A percentile compares a stretch with the other conserved stretches of the same genome.
Evolutionary conservation across 2,329 filamentous ascomycete genomes (phyloP).

Genomic region (Rhinocladiella similis): DNA sequence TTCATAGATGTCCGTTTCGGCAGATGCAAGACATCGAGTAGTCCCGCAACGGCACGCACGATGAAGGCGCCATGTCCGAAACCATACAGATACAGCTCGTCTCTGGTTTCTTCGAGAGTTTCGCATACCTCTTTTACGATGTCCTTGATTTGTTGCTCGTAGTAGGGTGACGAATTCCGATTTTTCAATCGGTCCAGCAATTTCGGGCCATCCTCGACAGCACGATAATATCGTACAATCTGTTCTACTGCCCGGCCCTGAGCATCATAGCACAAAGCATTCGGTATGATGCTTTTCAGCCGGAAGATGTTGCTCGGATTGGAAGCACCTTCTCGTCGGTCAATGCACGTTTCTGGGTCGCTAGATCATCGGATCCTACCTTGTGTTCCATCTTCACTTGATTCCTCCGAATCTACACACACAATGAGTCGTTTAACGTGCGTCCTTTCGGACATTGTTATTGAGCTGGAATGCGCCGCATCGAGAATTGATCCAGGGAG

Average conservation of each 20-base stretch:
- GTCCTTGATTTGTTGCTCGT: constrained; percentile 27
- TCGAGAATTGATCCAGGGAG: neutral
- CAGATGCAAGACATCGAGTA: constrained; percentile 38
- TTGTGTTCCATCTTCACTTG: constrained; percentile 9
- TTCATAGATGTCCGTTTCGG: constrained; percentile 27
- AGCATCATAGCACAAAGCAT: constrained; percentile 12
- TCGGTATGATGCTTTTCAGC: constrained; percentile 17
- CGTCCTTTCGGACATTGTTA: constrained; percentile 44
- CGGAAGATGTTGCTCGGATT: constrained; percentile 24
- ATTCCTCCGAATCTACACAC: constrained; percentile 20
- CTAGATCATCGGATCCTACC: neutral
- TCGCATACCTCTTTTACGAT: constrained; percentile 22
- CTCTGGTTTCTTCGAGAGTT: constrained; percentile 26
- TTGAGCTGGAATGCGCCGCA: neutral
- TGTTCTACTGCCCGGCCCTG: constrained; percentile 19
- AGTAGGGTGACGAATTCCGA: constrained; percentile 5
- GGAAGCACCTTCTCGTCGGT: constrained; percentile 8
- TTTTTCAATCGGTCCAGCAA: constrained; percentile 21
- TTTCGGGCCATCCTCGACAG: constrained; percentile 15
- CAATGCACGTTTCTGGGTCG: neutral
- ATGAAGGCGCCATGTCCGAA: constrained; percentile 44
- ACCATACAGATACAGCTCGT: constrained; percentile 45
- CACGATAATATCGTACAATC: constrained; percentile 23
- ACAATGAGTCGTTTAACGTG: constrained; percentile 31
- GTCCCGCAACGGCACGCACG: constrained; percentile 40